These are phyloP conservation scores for Pseudoperonospora humuli DNA, from an alignment of 352 stramenopile species.

Conservation along the genomic window DNA sequence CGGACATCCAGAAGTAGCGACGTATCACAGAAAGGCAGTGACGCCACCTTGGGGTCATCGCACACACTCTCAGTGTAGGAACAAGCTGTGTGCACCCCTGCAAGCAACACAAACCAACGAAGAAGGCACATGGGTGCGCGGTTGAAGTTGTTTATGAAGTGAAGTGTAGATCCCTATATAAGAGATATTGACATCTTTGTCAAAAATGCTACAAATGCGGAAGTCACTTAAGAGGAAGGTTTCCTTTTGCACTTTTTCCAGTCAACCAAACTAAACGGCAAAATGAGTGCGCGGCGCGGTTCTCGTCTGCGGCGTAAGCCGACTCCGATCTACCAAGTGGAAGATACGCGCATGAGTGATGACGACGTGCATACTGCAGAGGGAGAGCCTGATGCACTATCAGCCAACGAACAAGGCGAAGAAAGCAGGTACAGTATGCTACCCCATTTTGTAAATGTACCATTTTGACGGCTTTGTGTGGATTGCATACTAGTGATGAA, in stretches of 20 bases:
- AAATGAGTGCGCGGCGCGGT: conserved; percentile 45
- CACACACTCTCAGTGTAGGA: too few relatives aligned
- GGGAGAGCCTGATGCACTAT: conserved; percentile 8
- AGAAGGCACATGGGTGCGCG: too few relatives aligned
- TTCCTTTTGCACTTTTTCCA: conserved; percentile 9
- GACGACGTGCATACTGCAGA: conserved; percentile 17
- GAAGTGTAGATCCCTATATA: conserved; percentile 16
- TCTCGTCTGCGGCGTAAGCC: conserved; percentile 57
- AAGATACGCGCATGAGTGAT: conserved; percentile 29
- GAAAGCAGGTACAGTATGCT: conserved; percentile 26
- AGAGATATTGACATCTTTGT: not conserved
- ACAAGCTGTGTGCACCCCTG: too few relatives aligned
- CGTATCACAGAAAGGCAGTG: too few relatives aligned
- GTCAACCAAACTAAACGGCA: conserved; percentile 7
- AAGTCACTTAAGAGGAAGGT: too few relatives aligned
- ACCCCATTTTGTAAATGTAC: too few relatives aligned
- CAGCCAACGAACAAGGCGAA: conserved; percentile 12
- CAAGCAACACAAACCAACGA: too few relatives aligned
- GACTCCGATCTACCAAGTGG: conserved; percentile 63
- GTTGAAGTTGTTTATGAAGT: too few relatives aligned
- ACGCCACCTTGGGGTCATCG: too few relatives aligned
- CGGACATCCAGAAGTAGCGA: too few relatives aligned
- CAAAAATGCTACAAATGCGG: too few relatives aligned
- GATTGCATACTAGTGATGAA: conserved; percentile 26
- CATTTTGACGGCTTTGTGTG: too few relatives aligned